phyloP scores from a whole-genome alignment of 2,329 filamentous ascomycete species.

The Scytalidium sp. region DNA sequence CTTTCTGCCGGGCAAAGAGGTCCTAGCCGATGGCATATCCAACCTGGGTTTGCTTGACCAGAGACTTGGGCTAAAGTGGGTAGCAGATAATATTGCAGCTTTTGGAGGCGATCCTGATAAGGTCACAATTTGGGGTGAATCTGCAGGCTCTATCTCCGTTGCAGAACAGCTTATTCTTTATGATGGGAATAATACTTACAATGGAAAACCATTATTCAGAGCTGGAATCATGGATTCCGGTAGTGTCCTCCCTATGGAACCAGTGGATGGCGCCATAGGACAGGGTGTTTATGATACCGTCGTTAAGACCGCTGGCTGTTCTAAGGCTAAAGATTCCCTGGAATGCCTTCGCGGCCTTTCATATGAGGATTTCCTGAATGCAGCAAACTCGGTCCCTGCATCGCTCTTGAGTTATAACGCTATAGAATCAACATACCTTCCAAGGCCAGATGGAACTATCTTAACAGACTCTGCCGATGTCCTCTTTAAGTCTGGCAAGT shows the following conservation, averaged over 20 bases:
- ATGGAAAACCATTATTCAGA: slow-evolving; percentile 71
- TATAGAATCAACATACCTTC: slow-evolving; percentile 69
- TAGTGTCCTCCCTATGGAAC: slow-evolving; percentile 56
- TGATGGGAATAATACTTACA: slow-evolving; percentile 70
- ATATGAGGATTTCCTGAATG: slow-evolving; percentile 60
- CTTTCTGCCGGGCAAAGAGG: slow-evolving; percentile 64
- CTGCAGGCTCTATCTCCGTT: slow-evolving; percentile 53
- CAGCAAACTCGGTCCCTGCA: slow-evolving; percentile 67
- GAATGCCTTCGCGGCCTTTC: slow-evolving; percentile 61
- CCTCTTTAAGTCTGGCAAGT: slow-evolving; percentile 49
- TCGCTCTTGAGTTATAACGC: slow-evolving; percentile 62
- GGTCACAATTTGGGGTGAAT: slow-evolving; percentile 50
- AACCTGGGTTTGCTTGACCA: slow-evolving; percentile 35
- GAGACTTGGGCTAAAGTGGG: slow-evolving; percentile 42
- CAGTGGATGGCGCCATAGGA: slow-evolving; percentile 62
- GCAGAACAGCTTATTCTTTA: slow-evolving; percentile 75
- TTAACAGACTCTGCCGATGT: slow-evolving; percentile 62
- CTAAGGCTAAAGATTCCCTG: slow-evolving; percentile 51
- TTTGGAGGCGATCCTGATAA: slow-evolving; percentile 41
- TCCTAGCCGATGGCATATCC: slow-evolving; percentile 49
- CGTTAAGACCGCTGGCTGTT: slow-evolving; percentile 60
- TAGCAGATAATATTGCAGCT: slow-evolving; percentile 21
- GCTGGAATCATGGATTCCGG: slow-evolving; percentile 78
- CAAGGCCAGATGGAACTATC: slow-evolving; percentile 65
- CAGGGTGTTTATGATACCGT: slow-evolving; percentile 64